Base-by-base conservation (phyloP, 2,329 filamentous ascomycete genomes). In the Orbilia ellipsospora region DNA sequence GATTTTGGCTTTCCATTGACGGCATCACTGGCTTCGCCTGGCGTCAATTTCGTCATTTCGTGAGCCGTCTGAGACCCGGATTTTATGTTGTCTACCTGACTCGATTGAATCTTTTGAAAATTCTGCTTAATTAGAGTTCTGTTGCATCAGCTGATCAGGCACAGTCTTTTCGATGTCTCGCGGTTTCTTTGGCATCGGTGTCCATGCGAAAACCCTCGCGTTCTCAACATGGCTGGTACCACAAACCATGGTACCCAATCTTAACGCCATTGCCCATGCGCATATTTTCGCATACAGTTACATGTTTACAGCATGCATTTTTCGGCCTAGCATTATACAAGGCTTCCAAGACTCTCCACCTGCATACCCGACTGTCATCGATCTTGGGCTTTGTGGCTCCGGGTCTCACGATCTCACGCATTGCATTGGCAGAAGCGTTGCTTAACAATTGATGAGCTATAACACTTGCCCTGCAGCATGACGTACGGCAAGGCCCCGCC, bases 1-100 rank as follows among this genome's bases (percentile, higher is more conserved):
- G 28, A 54, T 63, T 63, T 48, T 63, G 28, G 26, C 23, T 63
- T 63, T 15, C 42, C 12, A 36, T 61, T 50, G 42, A 61, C 57
- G 44, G 57, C 44, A 61, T 61, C 42, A 6, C 13, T 61, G 48
- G 18, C 12, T 23, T 52, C 20, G 8, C 28, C 28, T 28, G 48
- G 28, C 48, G 51, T 51, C 40, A 12, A 65, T 65, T 65, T 65
- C 62, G 62, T 65, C 62, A 65, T 56, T 40, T 23, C 16, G 45
- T 23, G 28, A 48, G 45, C 31, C 31, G 31, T 42, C 28, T 40
- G 45, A 52, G 45, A 54, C 42, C 60, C 52, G 42, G 45, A 8
- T 51, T 54, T 52, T 50, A 42, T 42, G 60, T 45, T 26, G 45
- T 36, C 4, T 42, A 26, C 26, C 16, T 18, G n/a, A 52, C 10